Base-by-base conservation (phyloP, 306 rosid species). In the Medicago arabica region DNA sequence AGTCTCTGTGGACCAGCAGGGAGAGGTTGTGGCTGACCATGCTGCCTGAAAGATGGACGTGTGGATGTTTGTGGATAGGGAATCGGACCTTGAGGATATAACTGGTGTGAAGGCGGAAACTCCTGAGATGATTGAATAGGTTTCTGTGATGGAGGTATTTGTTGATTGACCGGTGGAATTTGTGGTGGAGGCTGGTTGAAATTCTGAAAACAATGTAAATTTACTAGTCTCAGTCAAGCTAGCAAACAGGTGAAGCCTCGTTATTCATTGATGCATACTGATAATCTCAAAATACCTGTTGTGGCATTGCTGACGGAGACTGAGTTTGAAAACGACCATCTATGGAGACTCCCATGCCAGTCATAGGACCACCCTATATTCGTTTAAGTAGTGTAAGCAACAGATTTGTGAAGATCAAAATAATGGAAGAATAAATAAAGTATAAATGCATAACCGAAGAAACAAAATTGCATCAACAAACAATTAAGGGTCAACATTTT, bases 91-190 rank as follows among this genome's bases (percentile, higher is more conserved):
- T 87, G 92, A 69, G 88, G 85, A 80, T 79, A 75, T 65, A 78
- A 78, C 67, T 83, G 96, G 77, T 68, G 75, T 55, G 93, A 75
- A 74, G 94, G 84, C 60, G 90, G 93, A 72, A 90, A 67, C 63
- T 87, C 87, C 87, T 87, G 93, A 41, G 97, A 90, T 75, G 96
- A 87, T 69, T 81, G 96, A 79, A 78, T 53, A 69, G 85, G 82
- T 72, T 90, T 95, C 79, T 84, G 91, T 72, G 82, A 66, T 78
- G 92, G 90, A 50, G 93, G 84, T 65, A 78, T 77, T 76, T 87
- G 90, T 80, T 83, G 96, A 70, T 88, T 85, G 59, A 70, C 78
- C 4, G 88, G 87, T 34, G 91, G 87, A 80, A 81, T 80, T 79
- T 87, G 90, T 10, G 79, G 85, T 65, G 38, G 60, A 15, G 93